Percentiles rank a stretch among this genome's conserved stretches.
Evolutionary conservation across 164 flowering plant genomes (phyloP).

Genomic region (Platanus orientalis): DNA sequence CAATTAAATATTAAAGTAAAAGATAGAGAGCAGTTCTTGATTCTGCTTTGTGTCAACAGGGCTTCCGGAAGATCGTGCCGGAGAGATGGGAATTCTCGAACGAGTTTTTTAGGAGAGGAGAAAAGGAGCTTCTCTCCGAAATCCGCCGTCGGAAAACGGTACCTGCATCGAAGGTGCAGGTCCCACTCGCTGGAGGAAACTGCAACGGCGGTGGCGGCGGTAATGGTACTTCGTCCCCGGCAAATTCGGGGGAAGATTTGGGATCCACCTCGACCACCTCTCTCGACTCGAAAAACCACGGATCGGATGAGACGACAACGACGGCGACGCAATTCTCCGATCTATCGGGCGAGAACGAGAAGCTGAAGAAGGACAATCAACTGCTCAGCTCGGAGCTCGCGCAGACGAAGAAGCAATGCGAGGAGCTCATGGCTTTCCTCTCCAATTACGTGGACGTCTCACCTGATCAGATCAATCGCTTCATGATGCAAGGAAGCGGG

Average conservation of each 20-base stretch:
- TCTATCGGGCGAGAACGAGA: constrained; percentile 76
- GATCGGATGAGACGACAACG: constrained; percentile 39
- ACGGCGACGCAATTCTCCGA: too few species aligned
- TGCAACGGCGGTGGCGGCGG: constrained; percentile 10
- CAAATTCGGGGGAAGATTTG: constrained; percentile 54
- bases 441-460: constrained; percentile 47
- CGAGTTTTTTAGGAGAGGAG: constrained; percentile 51
- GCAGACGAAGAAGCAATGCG: constrained; percentile 61
- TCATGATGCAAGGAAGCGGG: constrained; percentile 40
- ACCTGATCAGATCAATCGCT: constrained; percentile 49
- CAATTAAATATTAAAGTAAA: too few species aligned
- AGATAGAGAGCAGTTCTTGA: too few species aligned
- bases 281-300: constrained; percentile 39
- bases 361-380: constrained; percentile 56
- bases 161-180: too few species aligned
- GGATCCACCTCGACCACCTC: constrained; percentile 59
- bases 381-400: constrained; percentile 63
- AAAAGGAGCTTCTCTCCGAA: constrained; percentile 43
- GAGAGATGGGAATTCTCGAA: constrained; percentile 75
- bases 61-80: constrained; percentile 67
- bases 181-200: constrained; percentile 11
- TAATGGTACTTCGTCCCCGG: constrained; percentile 19
- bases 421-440: constrained; percentile 52
- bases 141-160: constrained; percentile 61
- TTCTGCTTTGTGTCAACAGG: constrained; percentile 47